Evolutionary conservation across 495 filamentous ascomycete genomes (phyloP), one percentile per base, ranked within the genome.

Genomic region (Coniosporium apollinis): DNA sequence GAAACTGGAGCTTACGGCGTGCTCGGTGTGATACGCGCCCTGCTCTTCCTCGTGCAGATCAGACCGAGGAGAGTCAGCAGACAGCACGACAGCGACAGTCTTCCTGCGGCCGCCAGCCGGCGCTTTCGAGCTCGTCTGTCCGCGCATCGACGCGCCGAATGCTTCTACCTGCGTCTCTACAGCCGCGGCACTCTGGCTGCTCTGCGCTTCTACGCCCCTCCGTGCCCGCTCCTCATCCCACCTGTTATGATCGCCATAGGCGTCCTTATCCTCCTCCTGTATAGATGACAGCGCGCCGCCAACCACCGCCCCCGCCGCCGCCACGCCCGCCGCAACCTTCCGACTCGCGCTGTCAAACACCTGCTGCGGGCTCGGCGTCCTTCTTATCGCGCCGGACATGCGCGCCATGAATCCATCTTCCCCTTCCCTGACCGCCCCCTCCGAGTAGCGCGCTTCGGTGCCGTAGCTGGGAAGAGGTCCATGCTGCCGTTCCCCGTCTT

Each of bases 311-410:
- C 83, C 81, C n/a, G 82, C 83, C 18, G 85, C 85, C 6, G 81
- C 77, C 39, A 93, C 61, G 1, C 84, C 77, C 8, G 82, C 82
- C 0, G 67, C 72, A 16, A 91, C 76, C 33, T 67, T 75, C 52
- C 73, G 75, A 49, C 72, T 74, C 1, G 83, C 82, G 20, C 68
- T 74, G 50, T 87, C 80, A 42, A 86, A 69, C 40, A 92, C 68
- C 56, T 91, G 81, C 49, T 91, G 82, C 18, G 86, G 86, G 48
- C 82, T 91, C 7, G 86, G 82, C 4, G 84, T 89, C 34, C 84
- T 72, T 46, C 80, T 72, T 51, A 92, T 59, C n/a, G 79, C 80
- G 38, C 79, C 81, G 36, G 79, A 74, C 65, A 91, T 77, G 31
- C 78, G 78, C 30, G 72, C 65, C 45, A 86, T 73, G 59, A 86